Conservation (phyloP, 176 grass and related monocot species). For the Carex scoparia region DNA sequence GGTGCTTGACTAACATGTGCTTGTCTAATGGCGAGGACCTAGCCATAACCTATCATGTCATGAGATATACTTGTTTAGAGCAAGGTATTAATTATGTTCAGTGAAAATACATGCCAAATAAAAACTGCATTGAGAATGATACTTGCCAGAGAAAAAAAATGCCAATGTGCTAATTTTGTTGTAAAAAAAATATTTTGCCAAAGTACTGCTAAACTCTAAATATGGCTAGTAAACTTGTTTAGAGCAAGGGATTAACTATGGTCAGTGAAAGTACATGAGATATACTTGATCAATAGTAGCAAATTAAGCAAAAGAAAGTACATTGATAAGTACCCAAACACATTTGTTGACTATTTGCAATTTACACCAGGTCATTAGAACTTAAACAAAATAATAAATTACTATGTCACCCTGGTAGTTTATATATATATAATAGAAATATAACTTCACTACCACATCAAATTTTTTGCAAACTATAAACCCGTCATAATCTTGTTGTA, state of each 20-base stretch:
- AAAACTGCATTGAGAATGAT: slow-evolving; percentile 19
- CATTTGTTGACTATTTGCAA: neutral
- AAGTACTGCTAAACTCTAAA: neutral
- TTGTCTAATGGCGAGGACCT: slow-evolving; percentile 94
- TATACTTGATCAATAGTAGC: neutral
- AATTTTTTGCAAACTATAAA: neutral
- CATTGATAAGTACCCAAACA: neutral
- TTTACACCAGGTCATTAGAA: neutral
- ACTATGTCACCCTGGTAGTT: neutral
- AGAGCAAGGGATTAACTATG: neutral
- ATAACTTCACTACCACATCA: neutral
- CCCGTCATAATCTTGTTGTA: neutral
- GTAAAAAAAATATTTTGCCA: neutral
- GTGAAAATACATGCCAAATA: slow-evolving; percentile 16
- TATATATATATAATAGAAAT: neutral
- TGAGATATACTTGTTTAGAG: too few relatives aligned
- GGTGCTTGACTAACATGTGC: slow-evolving; percentile 84
- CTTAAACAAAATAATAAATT: too few relatives aligned
- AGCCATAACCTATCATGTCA: slow-evolving; percentile 67
- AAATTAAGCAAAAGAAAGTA: neutral
- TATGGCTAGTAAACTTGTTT: neutral
- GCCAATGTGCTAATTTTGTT: neutral
- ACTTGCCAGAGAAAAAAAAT: neutral
- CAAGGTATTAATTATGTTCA: too few relatives aligned
- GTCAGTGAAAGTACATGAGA: neutral